Percentiles rank a stretch among this genome's conserved stretches.
Evolutionary conservation across 331 rosid species (phyloP).

Genomic region (Erythrophleum ivorense): DNA sequence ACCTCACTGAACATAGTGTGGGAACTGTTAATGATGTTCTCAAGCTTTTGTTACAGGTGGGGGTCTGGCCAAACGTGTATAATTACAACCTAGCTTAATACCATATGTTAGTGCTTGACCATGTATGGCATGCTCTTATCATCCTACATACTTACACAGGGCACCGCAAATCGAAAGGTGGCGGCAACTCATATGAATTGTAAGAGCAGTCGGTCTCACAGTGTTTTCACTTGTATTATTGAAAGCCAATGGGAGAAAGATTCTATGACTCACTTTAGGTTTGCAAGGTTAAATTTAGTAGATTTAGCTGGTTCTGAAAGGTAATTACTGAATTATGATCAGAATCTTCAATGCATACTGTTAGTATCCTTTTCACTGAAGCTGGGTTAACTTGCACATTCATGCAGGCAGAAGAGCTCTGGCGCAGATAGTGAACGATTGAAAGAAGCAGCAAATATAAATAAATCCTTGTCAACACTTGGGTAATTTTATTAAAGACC

Average conservation of each 20-base stretch:
- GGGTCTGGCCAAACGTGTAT: conserved; percentile 18
- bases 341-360: conserved; percentile 18
- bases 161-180: conserved; percentile 91
- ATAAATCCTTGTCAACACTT: conserved; percentile 91
- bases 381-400: conserved; percentile 40
- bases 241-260: conserved; percentile 95
- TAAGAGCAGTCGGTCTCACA: conserved; percentile 96
- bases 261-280: conserved; percentile 84
- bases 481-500: conserved; percentile 62
- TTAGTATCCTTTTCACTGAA: conserved; percentile 30
- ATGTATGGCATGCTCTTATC: conserved; percentile 34
- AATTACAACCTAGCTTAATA: conserved; percentile 14
- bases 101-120: conserved; percentile 36
- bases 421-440: conserved; percentile 94
- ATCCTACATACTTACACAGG: conserved; percentile 57
- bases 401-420: conserved; percentile 89
- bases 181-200: conserved; percentile 93
- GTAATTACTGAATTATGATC: conserved; percentile 46
- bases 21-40: conserved; percentile 77
- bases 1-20: conserved; percentile 79
- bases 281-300: conserved; percentile 92
- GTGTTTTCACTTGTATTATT: conserved; percentile 92
- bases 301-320: conserved; percentile 99
- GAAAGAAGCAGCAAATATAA: conserved; percentile 95
- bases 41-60: conserved; percentile 86